Conservation (phyloP, 768 basidiomycete genomes). For the Tricholoma furcatifolium region DNA sequence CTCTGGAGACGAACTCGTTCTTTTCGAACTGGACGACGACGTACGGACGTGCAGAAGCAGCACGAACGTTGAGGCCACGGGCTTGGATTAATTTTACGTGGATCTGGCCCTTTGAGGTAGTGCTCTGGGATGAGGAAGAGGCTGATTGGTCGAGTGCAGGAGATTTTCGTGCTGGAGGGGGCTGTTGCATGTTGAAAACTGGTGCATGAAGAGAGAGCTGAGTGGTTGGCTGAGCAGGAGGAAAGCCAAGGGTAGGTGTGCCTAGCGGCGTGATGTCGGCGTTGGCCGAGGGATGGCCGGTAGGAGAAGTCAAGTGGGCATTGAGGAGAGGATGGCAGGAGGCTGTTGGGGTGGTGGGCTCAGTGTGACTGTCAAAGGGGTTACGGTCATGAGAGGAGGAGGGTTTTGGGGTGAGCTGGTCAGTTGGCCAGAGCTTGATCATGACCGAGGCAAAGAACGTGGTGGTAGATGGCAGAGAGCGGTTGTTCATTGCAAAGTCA, state of each 20-base stretch:
- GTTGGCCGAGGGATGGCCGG: conserved; percentile 36
- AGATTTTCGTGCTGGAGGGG: conserved; percentile 43
- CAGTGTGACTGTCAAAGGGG: conserved; percentile 54
- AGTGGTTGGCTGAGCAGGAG: conserved; percentile 53
- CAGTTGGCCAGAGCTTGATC: conserved; percentile 71
- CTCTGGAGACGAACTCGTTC: conserved; percentile 94
- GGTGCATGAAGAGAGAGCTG: conserved; percentile 83
- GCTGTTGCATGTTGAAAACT: conserved; percentile 76
- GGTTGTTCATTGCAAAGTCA: conserved; percentile 14
- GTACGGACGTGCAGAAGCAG: conserved; percentile 72
- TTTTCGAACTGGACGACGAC: conserved; percentile 98
- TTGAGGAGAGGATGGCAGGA: conserved; percentile 38
- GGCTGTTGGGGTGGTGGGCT: conserved; percentile 29
- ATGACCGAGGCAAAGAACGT: conserved; percentile 34
- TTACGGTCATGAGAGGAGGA: conserved; percentile 42
- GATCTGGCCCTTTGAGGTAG: conserved; percentile 66
- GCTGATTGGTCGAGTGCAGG: conserved; percentile 11
- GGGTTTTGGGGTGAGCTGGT: conserved; percentile 63
- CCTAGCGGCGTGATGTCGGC: conserved; percentile 41
- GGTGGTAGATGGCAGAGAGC: conserved; percentile 21
- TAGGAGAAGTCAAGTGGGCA: conserved; percentile 19
- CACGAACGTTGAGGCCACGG: conserved; percentile 73
- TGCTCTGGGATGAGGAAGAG: conserved; percentile 36
- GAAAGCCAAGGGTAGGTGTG: conserved; percentile 48
- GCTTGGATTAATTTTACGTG: conserved; percentile 96